Evolutionary conservation across 805 yeast genomes (phyloP), one percentile per base, ranked within the genome.

Genomic region (Ogataea sp.): DNA sequence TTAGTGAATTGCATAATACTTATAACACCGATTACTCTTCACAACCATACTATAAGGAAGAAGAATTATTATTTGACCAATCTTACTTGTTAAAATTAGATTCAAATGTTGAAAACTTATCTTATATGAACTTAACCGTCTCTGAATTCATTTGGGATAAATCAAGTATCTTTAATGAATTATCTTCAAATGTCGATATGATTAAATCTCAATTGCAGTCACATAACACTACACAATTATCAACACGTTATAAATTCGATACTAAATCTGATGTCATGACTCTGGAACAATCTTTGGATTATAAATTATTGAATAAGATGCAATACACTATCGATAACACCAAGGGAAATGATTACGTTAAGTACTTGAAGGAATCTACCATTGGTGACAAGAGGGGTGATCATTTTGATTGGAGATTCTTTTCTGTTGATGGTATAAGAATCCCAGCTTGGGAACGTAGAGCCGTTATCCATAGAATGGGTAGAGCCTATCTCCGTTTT

Each of bases 321-420:
- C 42, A 45, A 35, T 18, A 39, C 20, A 47, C 44, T 23, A 37
- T 48, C 38, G 51, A 51, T 38, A 31, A 36, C 3, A 44, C 38
- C 31, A 42, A 36, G 23, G 44, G 42, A 15, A 40, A 43, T 21
- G 14, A 17, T 14, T 46, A 40, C 39, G 41, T 45, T 7, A 57
- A 67, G 36, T 61, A 64, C 48, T 61, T 68, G 43, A 53, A 58
- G 38, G 74, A 70, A 48, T 65, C 71, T 5, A 37, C 47, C 20
- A 45, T 41, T 18, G 29, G 35, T 14, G 49, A 50, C 6, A 37
- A 18, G 3, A 38, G 27, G 17, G 68, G 68, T 4, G 43, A 45
- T 23, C 80, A 75, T 50, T 70, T 70, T 44, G 81, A 76, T 49
- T 69, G 72, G 68, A 57, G 78, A 36, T 75, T 75, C 44, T 75